A percentile compares a stretch with the other conserved stretches of the same genome.
phyloP scores from a whole-genome alignment of 2,329 filamentous ascomycete genomes.

The Arthrobotrys sinensis region DNA sequence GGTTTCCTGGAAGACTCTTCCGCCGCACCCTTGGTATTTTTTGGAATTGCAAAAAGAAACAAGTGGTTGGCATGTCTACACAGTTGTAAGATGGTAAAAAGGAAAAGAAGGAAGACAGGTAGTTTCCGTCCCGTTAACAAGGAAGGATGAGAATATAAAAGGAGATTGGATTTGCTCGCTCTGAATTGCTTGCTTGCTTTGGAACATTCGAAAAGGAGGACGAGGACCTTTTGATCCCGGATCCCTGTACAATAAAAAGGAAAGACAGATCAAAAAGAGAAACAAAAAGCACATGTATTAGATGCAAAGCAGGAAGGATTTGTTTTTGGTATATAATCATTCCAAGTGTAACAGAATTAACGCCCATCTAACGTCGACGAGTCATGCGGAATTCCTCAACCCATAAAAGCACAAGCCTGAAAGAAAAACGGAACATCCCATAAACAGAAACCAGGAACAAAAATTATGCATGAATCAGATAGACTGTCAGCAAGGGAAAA shows the following conservation, averaged over 20 bases:
- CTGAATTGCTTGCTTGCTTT: constrained; percentile 16
- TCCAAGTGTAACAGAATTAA: constrained; percentile 60
- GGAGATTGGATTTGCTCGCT: constrained; percentile 13
- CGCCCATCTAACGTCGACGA: constrained; percentile 60
- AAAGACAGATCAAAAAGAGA: constrained; percentile 10
- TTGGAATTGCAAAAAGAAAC: constrained; percentile 12
- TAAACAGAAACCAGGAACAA: constrained; percentile 16
- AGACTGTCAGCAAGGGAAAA: not conserved
- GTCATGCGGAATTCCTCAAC: constrained; percentile 61
- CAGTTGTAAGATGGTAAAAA: constrained; percentile 7
- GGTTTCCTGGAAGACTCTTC: constrained; percentile 47
- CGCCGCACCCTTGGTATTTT: constrained; percentile 30
- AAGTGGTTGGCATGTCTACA: constrained; percentile 26
- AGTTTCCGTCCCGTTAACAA: not conserved
- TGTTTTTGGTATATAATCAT: constrained; percentile 60
- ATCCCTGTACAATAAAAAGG: constrained; percentile 10
- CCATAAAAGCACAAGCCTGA: constrained; percentile 44
- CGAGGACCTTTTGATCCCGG: not conserved
- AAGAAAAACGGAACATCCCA: constrained; percentile 25
- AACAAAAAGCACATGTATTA: constrained; percentile 45
- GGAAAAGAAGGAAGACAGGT: not conserved
- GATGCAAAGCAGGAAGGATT: constrained; percentile 37
- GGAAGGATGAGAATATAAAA: constrained; percentile 1
- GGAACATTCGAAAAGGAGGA: constrained; percentile 4
- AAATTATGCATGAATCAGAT: constrained; percentile 20